Evolutionary conservation across 2,329 filamentous ascomycete genomes (phyloP).

Genomic region (Venturia oleaginea): DNA sequence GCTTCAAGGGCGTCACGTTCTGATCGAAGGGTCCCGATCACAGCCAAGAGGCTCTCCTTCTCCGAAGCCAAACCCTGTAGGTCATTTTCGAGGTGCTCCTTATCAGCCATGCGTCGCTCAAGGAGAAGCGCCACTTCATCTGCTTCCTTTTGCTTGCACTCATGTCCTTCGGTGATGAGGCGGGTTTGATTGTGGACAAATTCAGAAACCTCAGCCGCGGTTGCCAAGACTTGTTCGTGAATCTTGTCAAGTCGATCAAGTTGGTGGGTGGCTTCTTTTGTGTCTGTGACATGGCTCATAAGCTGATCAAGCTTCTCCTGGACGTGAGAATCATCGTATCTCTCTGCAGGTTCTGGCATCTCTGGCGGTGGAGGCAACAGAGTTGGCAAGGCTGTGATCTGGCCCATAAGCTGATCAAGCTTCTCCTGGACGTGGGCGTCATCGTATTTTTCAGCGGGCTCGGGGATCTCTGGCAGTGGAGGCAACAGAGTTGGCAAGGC

Average conservation of each 20-base stretch:
- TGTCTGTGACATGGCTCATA: conserved; percentile 54
- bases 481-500: too few relatives aligned
- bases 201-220: conserved; percentile 72
- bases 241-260: conserved; percentile 81
- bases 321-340: conserved; percentile 48
- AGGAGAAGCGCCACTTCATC: conserved; percentile 74
- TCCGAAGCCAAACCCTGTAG: conserved; percentile 37
- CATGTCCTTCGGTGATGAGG: conserved; percentile 66
- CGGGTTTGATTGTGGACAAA: conserved; percentile 72
- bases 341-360: conserved; percentile 24
- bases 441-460: conserved; percentile 39
- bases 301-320: conserved; percentile 48
- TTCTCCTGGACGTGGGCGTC: conserved; percentile 50
- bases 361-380: conserved; percentile 32
- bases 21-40: conserved; percentile 49
- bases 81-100: conserved; percentile 47
- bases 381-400: conserved; percentile 32
- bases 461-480: conserved; percentile 22
- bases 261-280: conserved; percentile 62
- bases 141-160: conserved; percentile 67
- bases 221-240: conserved; percentile 75
- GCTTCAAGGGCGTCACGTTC: conserved; percentile 68
- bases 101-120: conserved; percentile 61
- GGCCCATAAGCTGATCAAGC: conserved; percentile 31
- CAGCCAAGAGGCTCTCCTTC: conserved; percentile 39